Percentiles rank a stretch among this genome's conserved stretches.
phyloP scores from a whole-genome alignment of 179 eudicot species.

The Sideroxylon spinosum region DNA sequence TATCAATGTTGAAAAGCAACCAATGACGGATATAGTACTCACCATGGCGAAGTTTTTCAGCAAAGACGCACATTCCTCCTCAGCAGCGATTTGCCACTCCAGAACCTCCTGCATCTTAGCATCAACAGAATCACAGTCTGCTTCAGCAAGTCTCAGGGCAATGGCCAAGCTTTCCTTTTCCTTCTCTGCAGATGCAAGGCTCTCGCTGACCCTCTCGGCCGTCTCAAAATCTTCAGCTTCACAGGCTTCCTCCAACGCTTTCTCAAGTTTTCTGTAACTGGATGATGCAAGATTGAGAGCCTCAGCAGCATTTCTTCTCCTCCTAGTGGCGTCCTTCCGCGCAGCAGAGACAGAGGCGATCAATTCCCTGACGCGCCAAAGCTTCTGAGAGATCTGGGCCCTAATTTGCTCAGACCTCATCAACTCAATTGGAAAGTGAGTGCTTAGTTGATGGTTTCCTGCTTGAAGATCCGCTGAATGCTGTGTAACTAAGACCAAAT shows the following conservation, averaged over 20 bases:
- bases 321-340: slow-evolving; percentile 52
- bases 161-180: slow-evolving; percentile 45
- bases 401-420: slow-evolving; percentile 43
- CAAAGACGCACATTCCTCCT: slow-evolving; percentile 63
- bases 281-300: slow-evolving; percentile 38
- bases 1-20: background rate
- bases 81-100: slow-evolving; percentile 57
- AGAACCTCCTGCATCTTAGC: slow-evolving; percentile 57
- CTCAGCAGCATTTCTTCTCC: slow-evolving; percentile 66
- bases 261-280: slow-evolving; percentile 55
- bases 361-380: slow-evolving; percentile 33
- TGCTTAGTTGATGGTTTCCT: slow-evolving; percentile 21
- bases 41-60: slow-evolving; percentile 51
- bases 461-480: slow-evolving; percentile 17
- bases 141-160: slow-evolving; percentile 54
- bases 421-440: slow-evolving; percentile 29
- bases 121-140: slow-evolving; percentile 56
- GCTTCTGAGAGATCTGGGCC: slow-evolving; percentile 43
- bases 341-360: slow-evolving; percentile 44
- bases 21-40: slow-evolving; percentile 14
- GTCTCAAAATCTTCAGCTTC: slow-evolving; percentile 81
- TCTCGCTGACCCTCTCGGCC: slow-evolving; percentile 68
- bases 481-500: slow-evolving; percentile 2
- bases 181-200: slow-evolving; percentile 59
- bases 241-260: slow-evolving; percentile 68